A percentile compares a stretch with the other conserved stretches of the same genome.
Conservation (phyloP, 164 flowering plant genomes). For the Stephania cephalantha region DNA sequence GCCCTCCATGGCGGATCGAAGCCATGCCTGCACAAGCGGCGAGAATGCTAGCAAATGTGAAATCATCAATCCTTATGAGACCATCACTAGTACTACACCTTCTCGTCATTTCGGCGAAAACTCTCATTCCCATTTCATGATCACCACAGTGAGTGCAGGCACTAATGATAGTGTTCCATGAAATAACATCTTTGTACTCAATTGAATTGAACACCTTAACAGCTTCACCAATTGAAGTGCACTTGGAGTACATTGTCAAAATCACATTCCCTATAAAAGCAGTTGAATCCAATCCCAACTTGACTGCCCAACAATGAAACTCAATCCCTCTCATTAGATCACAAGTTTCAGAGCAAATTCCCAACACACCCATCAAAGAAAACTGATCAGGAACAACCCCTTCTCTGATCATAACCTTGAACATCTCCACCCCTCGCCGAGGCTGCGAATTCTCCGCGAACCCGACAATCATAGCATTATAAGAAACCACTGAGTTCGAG, state of each 20-base stretch:
- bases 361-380: slow-evolving; percentile 47
- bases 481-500: slow-evolving; percentile 32
- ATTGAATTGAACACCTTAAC: slow-evolving; percentile 41
- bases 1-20: slow-evolving; percentile 43
- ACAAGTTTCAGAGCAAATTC: slow-evolving; percentile 24
- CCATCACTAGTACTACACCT: neutral
- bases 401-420: slow-evolving; percentile 30
- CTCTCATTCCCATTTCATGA: slow-evolving; percentile 36
- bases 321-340: slow-evolving; percentile 30
- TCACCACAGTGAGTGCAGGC: slow-evolving; percentile 52
- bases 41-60: slow-evolving; percentile 53
- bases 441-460: slow-evolving; percentile 40
- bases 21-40: slow-evolving; percentile 57
- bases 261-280: slow-evolving; percentile 58
- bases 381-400: slow-evolving; percentile 53
- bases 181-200: slow-evolving; percentile 47
- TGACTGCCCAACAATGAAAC: slow-evolving; percentile 48
- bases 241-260: slow-evolving; percentile 52
- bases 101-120: slow-evolving; percentile 50
- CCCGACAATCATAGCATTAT: slow-evolving; percentile 53
- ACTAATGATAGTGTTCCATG: slow-evolving; percentile 67
- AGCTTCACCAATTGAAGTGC: slow-evolving; percentile 34
- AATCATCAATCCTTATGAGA: slow-evolving; percentile 38
- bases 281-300: slow-evolving; percentile 37
- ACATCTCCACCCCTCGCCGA: slow-evolving; percentile 41